Conservation (phyloP, 2,329 filamentous ascomycete species). For the Aspergillus texensis region DNA sequence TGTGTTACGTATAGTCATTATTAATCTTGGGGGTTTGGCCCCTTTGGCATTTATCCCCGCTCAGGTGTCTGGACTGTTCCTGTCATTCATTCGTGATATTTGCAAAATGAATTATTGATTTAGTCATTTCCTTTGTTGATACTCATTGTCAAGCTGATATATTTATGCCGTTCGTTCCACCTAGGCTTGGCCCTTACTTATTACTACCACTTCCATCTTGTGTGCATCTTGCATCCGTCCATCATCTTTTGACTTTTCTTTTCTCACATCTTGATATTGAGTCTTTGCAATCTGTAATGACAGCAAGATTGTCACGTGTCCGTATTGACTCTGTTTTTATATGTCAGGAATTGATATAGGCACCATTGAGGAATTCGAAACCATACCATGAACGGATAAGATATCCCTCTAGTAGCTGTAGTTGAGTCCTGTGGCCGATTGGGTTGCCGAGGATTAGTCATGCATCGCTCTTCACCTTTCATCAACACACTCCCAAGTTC, state of each 20-base stretch:
- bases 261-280: not conserved
- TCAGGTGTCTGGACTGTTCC: slow-evolving; percentile 16
- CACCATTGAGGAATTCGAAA: slow-evolving; percentile 11
- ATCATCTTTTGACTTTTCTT: slow-evolving; percentile 9
- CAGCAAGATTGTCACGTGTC: slow-evolving; percentile 17
- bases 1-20: slow-evolving; percentile 11
- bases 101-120: slow-evolving; percentile 20
- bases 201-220: slow-evolving; percentile 12
- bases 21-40: slow-evolving; percentile 14
- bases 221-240: slow-evolving; percentile 13
- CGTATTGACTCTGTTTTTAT: slow-evolving; percentile 12
- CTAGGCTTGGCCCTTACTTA: slow-evolving; percentile 15
- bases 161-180: slow-evolving; percentile 20
- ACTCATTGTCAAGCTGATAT: slow-evolving; percentile 17
- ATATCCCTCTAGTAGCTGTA: not conserved
- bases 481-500: not conserved
- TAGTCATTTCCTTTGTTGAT: slow-evolving; percentile 26
- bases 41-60: slow-evolving; percentile 14
- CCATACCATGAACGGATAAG: not conserved
- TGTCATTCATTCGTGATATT: slow-evolving; percentile 21
- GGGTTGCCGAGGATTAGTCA: not conserved
- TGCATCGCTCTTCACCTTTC: not conserved
- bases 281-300: slow-evolving; percentile 21
- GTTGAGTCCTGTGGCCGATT: not conserved
- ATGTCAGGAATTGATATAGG: slow-evolving; percentile 15